These are phyloP conservation scores for Lipomyces mesembrius DNA, from an alignment of 805 yeast species.

Conservation along the genomic window DNA sequence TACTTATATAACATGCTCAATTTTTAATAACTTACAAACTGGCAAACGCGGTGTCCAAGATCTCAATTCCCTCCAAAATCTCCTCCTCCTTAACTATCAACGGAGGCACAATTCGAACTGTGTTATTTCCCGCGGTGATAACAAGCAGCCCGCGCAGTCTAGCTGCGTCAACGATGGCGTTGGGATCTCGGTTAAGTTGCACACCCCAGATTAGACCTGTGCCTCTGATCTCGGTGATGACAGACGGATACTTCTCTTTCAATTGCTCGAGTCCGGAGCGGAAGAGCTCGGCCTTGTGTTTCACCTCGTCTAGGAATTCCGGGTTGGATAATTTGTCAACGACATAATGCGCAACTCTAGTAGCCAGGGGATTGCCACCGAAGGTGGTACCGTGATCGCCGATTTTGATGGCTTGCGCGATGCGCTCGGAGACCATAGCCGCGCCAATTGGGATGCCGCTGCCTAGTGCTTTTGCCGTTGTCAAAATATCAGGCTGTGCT, in stretches of 20 bases:
- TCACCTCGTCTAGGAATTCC: constrained; percentile 65
- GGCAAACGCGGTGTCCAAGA: constrained; percentile 62
- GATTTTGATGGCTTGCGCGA: constrained; percentile 71
- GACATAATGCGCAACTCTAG: constrained; percentile 79
- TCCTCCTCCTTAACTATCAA: constrained; percentile 75
- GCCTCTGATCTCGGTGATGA: constrained; percentile 77
- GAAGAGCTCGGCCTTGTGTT: constrained; percentile 62
- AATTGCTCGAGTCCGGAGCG: constrained; percentile 49
- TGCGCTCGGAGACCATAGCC: constrained; percentile 78
- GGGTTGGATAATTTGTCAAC: constrained; percentile 66
- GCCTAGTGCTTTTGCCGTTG: constrained; percentile 95
- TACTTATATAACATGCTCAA: not conserved
- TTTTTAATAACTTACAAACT: not conserved
- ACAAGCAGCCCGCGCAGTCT: constrained; percentile 80
- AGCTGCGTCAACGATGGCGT: constrained; percentile 64
- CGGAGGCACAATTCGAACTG: constrained; percentile 90
- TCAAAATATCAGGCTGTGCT: constrained; percentile 92
- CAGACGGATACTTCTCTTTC: constrained; percentile 59
- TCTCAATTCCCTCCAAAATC: constrained; percentile 70
- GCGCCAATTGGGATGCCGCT: constrained; percentile 98
- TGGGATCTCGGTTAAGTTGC: constrained; percentile 70
- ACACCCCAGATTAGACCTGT: constrained; percentile 86
- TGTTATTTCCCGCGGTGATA: constrained; percentile 91
- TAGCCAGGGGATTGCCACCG: constrained; percentile 95
- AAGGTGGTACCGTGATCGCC: constrained; percentile 99